phyloP scores from a whole-genome alignment of 352 stramenopile species.

The Thraustochytrium sp. region DNA sequence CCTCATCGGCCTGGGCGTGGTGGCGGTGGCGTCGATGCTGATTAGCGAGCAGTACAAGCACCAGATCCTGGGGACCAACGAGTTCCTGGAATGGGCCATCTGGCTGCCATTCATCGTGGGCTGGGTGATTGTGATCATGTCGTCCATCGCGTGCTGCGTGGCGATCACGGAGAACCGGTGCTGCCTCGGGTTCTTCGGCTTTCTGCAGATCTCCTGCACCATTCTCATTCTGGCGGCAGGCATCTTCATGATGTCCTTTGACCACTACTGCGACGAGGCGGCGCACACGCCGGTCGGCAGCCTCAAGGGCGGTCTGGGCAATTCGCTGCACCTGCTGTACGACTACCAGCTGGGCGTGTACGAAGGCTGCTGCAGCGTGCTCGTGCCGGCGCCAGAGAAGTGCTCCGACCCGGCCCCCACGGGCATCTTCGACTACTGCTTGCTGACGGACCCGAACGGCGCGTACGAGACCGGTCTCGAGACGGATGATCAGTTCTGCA shows the following conservation, averaged over 20 bases:
- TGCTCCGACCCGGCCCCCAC: not conserved
- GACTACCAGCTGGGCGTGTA: slow-evolving; percentile 25
- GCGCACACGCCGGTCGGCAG: not conserved
- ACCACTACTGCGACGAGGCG: not conserved
- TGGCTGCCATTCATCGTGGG: slow-evolving; percentile 17
- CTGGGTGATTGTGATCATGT: not conserved
- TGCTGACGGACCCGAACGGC: not conserved
- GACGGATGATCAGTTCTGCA: not conserved
- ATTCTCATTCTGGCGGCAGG: not conserved
- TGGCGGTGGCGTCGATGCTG: not conserved
- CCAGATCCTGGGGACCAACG: not conserved
- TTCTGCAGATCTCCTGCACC: slow-evolving; percentile 20
- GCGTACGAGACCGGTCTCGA: not conserved
- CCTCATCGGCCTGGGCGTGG: slow-evolving; percentile 6
- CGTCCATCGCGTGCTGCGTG: slow-evolving; percentile 23
- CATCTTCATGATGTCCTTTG: slow-evolving; percentile 31
- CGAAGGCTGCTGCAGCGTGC: not conserved
- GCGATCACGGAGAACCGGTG: not conserved
- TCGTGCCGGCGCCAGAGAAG: not conserved
- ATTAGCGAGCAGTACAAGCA: slow-evolving; percentile 37
- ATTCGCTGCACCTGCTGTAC: slow-evolving; percentile 6
- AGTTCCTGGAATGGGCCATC: not conserved
- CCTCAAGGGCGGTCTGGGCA: slow-evolving; percentile 6
- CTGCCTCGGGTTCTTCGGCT: slow-evolving; percentile 29
- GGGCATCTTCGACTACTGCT: slow-evolving; percentile 18